Evolutionary conservation across 306 rosid species (phyloP).

Genomic region (Canavalia gladiata): DNA sequence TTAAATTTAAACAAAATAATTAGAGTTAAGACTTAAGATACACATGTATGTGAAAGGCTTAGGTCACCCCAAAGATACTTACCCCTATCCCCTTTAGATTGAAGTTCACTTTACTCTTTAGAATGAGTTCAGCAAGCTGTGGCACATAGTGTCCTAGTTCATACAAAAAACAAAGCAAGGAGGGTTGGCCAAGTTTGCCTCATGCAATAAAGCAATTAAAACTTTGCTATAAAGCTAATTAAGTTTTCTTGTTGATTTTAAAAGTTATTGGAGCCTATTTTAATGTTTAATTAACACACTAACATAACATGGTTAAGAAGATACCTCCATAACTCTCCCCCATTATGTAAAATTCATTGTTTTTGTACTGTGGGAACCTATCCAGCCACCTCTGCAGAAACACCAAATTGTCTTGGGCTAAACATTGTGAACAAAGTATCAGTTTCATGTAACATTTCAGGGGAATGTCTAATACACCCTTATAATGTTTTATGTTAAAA

Average conservation of each 20-base stretch:
- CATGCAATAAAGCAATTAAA: neutral
- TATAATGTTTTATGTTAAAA: no score
- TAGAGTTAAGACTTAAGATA: no score
- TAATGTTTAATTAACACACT: no score
- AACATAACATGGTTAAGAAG: no score
- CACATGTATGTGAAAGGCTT: no score
- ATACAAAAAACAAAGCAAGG: no score
- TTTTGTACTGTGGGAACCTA: slow-evolving; percentile 53
- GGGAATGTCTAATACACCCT: no score
- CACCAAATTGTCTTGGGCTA: slow-evolving; percentile 54
- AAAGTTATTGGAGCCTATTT: no score
- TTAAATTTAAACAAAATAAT: no score
- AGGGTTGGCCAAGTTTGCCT: no score
- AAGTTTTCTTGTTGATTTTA: no score
- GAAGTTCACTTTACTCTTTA: slow-evolving; percentile 44
- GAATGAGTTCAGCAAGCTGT: slow-evolving; percentile 60
- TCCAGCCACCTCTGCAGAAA: slow-evolving; percentile 56
- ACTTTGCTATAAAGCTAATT: no score
- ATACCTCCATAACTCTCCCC: slow-evolving; percentile 66
- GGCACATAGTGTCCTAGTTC: slow-evolving; percentile 60
- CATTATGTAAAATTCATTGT: slow-evolving; percentile 44
- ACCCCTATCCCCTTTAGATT: slow-evolving; percentile 59
- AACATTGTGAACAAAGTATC: neutral
- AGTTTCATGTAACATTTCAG: neutral
- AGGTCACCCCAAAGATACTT: slow-evolving; percentile 27